Evolutionary conservation across 768 basidiomycete genomes (phyloP).

Genomic region (Lactarius sp.): DNA sequence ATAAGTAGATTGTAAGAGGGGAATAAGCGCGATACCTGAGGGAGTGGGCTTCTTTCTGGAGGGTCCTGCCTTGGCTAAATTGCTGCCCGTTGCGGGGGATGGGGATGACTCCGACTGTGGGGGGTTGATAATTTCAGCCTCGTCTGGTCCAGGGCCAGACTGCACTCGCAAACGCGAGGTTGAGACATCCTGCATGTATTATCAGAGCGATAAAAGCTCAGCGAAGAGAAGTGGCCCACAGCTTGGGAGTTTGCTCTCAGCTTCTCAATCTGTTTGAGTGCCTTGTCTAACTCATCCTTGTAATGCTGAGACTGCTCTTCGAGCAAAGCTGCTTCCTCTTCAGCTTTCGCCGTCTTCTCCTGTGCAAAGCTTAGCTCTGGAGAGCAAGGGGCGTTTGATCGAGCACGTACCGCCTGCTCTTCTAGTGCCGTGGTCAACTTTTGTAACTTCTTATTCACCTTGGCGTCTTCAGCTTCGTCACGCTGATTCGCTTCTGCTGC

Average conservation of each 20-base stretch:
- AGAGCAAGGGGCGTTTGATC: not conserved
- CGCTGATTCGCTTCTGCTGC: constrained; percentile 1
- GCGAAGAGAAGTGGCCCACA: not conserved
- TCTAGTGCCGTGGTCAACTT: constrained; percentile 28
- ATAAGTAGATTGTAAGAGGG: not conserved
- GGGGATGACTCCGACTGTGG: not conserved
- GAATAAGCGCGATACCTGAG: not conserved
- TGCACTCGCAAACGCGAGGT: constrained; percentile 2
- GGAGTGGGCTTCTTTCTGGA: not conserved
- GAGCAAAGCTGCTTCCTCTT: constrained; percentile 21
- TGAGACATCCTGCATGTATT: not conserved
- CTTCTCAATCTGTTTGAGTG: constrained; percentile 25
- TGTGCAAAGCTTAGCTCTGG: constrained; percentile 1
- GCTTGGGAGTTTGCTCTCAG: constrained; percentile 3
- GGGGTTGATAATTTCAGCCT: not conserved
- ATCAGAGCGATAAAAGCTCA: not conserved
- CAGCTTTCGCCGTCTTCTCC: constrained; percentile 29
- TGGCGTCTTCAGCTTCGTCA: constrained; percentile 32
- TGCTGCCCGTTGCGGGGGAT: not conserved
- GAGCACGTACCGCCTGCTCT: constrained; percentile 26
- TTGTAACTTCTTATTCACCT: constrained; percentile 32
- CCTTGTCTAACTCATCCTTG: constrained; percentile 24
- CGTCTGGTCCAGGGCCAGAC: not conserved
- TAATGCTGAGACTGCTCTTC: constrained; percentile 17
- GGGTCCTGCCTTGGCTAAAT: not conserved